These are phyloP conservation scores for Xylariaceae sp. DNA, from an alignment of 2,329 filamentous ascomycete genomes.

Conservation along the genomic window DNA sequence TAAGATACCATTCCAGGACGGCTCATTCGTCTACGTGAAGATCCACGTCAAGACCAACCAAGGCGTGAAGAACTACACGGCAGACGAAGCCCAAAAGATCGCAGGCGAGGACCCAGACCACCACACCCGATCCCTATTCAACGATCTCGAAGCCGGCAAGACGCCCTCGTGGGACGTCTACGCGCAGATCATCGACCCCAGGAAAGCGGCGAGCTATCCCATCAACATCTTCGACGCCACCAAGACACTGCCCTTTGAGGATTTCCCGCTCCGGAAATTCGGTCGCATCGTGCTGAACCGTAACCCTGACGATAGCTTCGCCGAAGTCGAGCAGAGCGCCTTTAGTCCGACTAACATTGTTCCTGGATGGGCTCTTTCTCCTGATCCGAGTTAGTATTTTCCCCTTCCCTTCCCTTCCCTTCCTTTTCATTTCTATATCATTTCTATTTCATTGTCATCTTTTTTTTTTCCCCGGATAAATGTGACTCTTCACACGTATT, in stretches of 20 bases:
- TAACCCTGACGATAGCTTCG: slow-evolving; percentile 34
- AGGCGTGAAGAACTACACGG: slow-evolving; percentile 41
- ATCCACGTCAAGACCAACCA: slow-evolving; percentile 44
- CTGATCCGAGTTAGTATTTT: slow-evolving; percentile 37
- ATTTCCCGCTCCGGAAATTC: slow-evolving; percentile 44
- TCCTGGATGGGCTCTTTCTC: slow-evolving; percentile 47
- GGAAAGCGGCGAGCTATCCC: slow-evolving; percentile 42
- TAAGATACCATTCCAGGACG: slow-evolving; percentile 10
- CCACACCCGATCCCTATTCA: slow-evolving; percentile 31
- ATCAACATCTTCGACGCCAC: slow-evolving; percentile 53
- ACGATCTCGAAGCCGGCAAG: slow-evolving; percentile 41
- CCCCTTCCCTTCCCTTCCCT: background rate
- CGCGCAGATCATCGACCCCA: slow-evolving; percentile 49
- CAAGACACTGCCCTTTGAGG: slow-evolving; percentile 47
- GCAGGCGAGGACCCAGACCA: slow-evolving; percentile 47
- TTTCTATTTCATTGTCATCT: no score
- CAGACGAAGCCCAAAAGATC: slow-evolving; percentile 33
- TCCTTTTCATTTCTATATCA: no score
- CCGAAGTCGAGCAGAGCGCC: slow-evolving; percentile 50
- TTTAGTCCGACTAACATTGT: slow-evolving; percentile 54
- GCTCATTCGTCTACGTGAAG: slow-evolving; percentile 15
- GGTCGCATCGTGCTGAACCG: slow-evolving; percentile 47
- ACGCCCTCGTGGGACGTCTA: slow-evolving; percentile 48
- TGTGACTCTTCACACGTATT: no score
- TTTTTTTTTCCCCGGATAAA: no score